Percentiles rank a stretch among this genome's conserved stretches.
Conservation (phyloP, 352 stramenopile genomes). For the Globisporangium iwayamae region DNA sequence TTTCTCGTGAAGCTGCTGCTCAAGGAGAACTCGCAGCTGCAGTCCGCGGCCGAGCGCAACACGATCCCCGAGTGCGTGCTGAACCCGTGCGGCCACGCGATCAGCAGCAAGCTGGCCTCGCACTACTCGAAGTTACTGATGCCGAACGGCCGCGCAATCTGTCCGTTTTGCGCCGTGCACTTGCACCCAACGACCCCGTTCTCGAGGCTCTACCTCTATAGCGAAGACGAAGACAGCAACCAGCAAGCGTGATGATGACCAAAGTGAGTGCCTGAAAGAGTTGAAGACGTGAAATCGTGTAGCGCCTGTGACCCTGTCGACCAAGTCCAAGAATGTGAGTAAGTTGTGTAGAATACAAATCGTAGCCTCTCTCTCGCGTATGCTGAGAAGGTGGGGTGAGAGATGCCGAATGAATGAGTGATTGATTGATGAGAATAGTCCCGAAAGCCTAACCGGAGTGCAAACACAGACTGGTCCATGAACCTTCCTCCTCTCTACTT, state of each 20-base stretch:
- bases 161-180: constrained; percentile 74
- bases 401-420: neutral
- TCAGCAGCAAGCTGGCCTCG: constrained; percentile 57
- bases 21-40: constrained; percentile 73
- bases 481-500: constrained; percentile 8
- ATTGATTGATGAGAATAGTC: neutral
- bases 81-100: constrained; percentile 80
- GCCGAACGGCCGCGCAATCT: constrained; percentile 75
- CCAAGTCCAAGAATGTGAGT: neutral
- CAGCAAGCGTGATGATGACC: constrained; percentile 6
- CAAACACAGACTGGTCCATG: neutral
- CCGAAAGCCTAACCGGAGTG: neutral
- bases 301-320: neutral
- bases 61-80: constrained; percentile 73
- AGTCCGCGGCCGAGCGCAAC: constrained; percentile 52
- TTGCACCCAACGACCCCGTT: constrained; percentile 60
- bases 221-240: constrained; percentile 50
- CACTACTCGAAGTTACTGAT: constrained; percentile 64
- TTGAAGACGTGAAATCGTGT: neutral
- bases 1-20: constrained; percentile 66
- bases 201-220: constrained; percentile 76
- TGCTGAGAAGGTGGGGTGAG: neutral
- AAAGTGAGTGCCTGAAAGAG: neutral
- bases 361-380: neutral
- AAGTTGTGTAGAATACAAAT: constrained; percentile 7